Conservation (phyloP, 371 early-diverging fungal genomes). For the Umbelopsis sp. region DNA sequence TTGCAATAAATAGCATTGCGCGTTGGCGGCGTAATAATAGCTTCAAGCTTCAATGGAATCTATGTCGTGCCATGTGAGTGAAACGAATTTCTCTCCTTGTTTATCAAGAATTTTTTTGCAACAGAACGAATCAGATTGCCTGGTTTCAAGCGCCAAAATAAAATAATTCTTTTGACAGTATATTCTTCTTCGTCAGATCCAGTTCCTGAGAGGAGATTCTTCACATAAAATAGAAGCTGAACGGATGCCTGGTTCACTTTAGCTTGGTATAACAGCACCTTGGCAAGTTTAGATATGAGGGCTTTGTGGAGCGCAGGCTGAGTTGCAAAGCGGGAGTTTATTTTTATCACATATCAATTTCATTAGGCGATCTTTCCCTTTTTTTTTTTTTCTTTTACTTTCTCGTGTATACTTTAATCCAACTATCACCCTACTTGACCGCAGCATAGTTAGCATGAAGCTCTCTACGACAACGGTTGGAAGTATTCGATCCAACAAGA, state of each 20-base stretch:
- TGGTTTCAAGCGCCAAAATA: neutral
- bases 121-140: neutral
- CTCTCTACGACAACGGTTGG: slow-evolving; percentile 11
- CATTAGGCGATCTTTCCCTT: neutral
- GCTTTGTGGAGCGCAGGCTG: neutral
- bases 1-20: no score
- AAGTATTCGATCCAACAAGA: slow-evolving; percentile 4
- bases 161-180: neutral
- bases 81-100: neutral
- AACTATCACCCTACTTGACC: neutral
- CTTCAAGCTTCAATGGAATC: no score
- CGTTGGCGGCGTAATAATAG: no score
- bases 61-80: no score
- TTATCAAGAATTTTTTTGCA: neutral
- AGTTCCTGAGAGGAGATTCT: neutral
- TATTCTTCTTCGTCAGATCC: no score
- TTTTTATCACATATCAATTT: neutral
- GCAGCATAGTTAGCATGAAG: slow-evolving; percentile 1
- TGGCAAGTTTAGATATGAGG: neutral
- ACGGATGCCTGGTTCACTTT: neutral
- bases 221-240: neutral
- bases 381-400: slow-evolving; percentile 7
- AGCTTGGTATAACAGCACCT: neutral
- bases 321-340: neutral
- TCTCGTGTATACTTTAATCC: neutral